These are phyloP conservation scores for Mortierella sp. DNA, from an alignment of 371 early-diverging fungal genomes.

Conservation along the genomic window DNA sequence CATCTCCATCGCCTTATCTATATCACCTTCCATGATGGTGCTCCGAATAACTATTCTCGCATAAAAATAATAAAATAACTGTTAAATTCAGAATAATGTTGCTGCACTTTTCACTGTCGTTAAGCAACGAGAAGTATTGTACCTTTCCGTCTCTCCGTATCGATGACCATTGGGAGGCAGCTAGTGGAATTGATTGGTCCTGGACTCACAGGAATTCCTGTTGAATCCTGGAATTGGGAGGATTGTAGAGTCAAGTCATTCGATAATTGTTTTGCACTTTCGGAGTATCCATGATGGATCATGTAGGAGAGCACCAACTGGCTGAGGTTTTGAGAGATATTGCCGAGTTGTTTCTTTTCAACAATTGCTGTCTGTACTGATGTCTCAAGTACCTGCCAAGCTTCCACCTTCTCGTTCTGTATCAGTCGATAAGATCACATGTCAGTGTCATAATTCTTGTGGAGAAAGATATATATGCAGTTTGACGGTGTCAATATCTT, in stretches of 20 bases:
- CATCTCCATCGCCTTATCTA: slow-evolving; percentile 76
- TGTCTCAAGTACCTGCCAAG: slow-evolving; percentile 61
- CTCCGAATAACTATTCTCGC: slow-evolving; percentile 71
- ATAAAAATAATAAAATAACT: background rate
- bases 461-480: background rate
- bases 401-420: slow-evolving; percentile 65
- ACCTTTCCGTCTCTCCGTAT: slow-evolving; percentile 47
- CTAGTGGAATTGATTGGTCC: slow-evolving; percentile 3
- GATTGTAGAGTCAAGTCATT: slow-evolving; percentile 56
- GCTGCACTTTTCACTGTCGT: too few species aligned
- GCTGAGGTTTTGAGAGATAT: slow-evolving; percentile 58
- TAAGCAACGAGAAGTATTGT: background rate
- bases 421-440: background rate
- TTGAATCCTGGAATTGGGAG: background rate
- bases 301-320: slow-evolving; percentile 80
- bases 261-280: slow-evolving; percentile 76
- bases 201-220: slow-evolving; percentile 1
- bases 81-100: too few species aligned
- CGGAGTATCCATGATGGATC: slow-evolving; percentile 80
- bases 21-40: slow-evolving; percentile 75
- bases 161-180: slow-evolving; percentile 15
- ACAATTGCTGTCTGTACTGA: slow-evolving; percentile 19
- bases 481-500: slow-evolving; percentile 7
- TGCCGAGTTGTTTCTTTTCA: slow-evolving; percentile 21
- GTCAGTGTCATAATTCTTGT: background rate